Percentiles rank a stretch among this genome's conserved stretches.
phyloP scores from a whole-genome alignment of 495 filamentous ascomycete species.

The Penicillium pulvis region DNA sequence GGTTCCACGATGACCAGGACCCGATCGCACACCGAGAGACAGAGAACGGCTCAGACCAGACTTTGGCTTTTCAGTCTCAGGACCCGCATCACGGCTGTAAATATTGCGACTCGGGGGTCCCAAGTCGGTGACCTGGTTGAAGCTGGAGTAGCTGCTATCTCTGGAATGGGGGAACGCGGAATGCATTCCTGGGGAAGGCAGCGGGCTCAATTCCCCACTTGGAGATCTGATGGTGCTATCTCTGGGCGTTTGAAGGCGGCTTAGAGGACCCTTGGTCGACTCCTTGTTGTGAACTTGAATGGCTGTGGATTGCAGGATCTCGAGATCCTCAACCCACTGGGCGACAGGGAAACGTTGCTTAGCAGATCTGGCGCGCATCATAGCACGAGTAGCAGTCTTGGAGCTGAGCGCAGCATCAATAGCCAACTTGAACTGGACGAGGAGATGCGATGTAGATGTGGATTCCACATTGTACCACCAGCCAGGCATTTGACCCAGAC shows the following conservation, averaged over 20 bases:
- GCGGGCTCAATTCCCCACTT: conserved; percentile 28
- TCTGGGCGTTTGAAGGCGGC: conserved; percentile 32
- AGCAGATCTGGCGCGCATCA: conserved; percentile 73
- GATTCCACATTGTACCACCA: conserved; percentile 74
- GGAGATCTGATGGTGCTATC: conserved; percentile 34
- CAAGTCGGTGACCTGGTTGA: conserved; percentile 49
- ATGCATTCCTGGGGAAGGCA: conserved; percentile 46
- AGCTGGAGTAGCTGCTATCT: conserved; percentile 28
- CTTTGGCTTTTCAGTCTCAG: conserved; percentile 37
- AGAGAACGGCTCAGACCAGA: conserved; percentile 43
- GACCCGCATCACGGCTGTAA: conserved; percentile 44
- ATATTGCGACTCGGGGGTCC: conserved; percentile 44
- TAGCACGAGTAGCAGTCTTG: conserved; percentile 55
- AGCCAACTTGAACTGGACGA: conserved; percentile 72
- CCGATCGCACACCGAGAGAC: conserved; percentile 48
- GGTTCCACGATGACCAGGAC: conserved; percentile 44
- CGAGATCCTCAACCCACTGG: conserved; percentile 66
- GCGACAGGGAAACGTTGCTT: conserved; percentile 76
- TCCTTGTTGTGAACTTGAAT: conserved; percentile 49
- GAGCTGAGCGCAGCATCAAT: conserved; percentile 68
- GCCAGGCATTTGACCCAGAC: conserved; percentile 77
- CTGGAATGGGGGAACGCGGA: conserved; percentile 29
- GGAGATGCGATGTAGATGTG: conserved; percentile 65
- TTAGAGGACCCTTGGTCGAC: conserved; percentile 34
- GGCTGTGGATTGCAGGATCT: conserved; percentile 59